Base-by-base conservation (phyloP, 495 filamentous ascomycete genomes). In the Hypoxylon fuscum region DNA sequence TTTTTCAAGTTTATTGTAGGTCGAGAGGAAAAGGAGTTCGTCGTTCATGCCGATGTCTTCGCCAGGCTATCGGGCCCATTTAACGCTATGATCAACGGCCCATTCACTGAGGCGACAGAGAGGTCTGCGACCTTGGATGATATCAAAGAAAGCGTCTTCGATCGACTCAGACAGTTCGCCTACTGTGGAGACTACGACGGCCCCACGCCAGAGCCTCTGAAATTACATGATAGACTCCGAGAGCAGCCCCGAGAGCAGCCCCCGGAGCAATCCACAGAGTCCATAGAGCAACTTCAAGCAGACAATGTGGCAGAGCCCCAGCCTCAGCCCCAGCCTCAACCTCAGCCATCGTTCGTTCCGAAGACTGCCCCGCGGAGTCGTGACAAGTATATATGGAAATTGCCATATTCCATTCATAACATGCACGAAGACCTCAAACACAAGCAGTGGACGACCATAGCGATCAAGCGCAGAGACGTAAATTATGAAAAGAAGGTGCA, bases 1-100 rank as follows among this genome's bases (percentile, higher is more conserved):
- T 74, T 74, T 18, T 83, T 82, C 46, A 80, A 77, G 59, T 83
- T 82, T 58, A 69, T 81, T n/a, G 76, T 83, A 60, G 79, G 79
- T 11, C 77, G 74, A 15, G 64, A 67, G 18, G 73, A 77, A 51
- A 76, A 76, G 22, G 77, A 78, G 54, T 63, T 78, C 56, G 77
- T 74, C n/a, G 74, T 82, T 55, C 79, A 83, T 65, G 74, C 77
- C 31, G 77, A 71, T 14, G 68, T 83, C 29, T 76, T 79, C 18
- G 71, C 74, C 27, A 74, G 80, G 75, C 76, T 82, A 53, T 82
- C 79, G 29, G 67, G 69, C 20, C 79, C 79, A 3, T 53, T 83
- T n/a, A 69, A 78, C 64, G 62, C 76, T 9, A 74, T 82, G 70
- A 80, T 79, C 53, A 80, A 78, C 57, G 79, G 78, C 6, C 59